A percentile compares a stretch with the other conserved stretches of the same genome.
phyloP scores from a whole-genome alignment of 2,329 filamentous ascomycete species.

The Sclerotinia subarctica region DNA sequence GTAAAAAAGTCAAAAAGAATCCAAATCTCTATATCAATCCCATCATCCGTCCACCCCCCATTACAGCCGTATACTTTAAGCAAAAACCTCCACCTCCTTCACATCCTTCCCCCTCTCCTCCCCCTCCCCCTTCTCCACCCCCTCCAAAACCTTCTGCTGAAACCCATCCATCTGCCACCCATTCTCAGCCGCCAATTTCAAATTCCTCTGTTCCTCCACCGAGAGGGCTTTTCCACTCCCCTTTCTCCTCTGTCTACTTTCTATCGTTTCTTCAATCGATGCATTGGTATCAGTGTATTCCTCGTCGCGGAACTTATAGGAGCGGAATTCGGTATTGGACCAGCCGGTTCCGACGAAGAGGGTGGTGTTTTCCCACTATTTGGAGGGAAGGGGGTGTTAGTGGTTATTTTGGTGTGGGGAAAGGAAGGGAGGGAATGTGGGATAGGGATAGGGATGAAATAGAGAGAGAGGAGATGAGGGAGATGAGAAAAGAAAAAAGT shows the following conservation, averaged over 20 bases:
- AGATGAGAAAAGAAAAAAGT: background rate
- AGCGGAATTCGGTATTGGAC: constrained; percentile 36
- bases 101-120: background rate
- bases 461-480: too few relatives aligned
- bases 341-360: constrained; percentile 36
- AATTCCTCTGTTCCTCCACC: constrained; percentile 33
- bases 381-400: background rate
- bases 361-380: constrained; percentile 46
- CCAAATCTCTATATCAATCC: background rate
- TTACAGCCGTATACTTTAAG: background rate
- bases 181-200: constrained; percentile 29
- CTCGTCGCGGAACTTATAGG: constrained; percentile 31
- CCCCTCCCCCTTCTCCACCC: too few relatives aligned
- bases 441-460: background rate
- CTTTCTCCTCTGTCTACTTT: constrained; percentile 30
- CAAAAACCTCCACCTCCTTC: background rate
- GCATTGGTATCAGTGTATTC: constrained; percentile 24
- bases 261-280: constrained; percentile 31
- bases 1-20: too few relatives aligned
- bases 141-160: background rate
- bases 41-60: too few relatives aligned
- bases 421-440: background rate
- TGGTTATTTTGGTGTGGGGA: background rate
- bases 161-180: constrained; percentile 14
- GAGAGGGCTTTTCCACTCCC: constrained; percentile 30